A percentile compares a stretch with the other conserved stretches of the same genome.
Conservation (phyloP, 805 yeast species). For the Ogataea saltuana region DNA sequence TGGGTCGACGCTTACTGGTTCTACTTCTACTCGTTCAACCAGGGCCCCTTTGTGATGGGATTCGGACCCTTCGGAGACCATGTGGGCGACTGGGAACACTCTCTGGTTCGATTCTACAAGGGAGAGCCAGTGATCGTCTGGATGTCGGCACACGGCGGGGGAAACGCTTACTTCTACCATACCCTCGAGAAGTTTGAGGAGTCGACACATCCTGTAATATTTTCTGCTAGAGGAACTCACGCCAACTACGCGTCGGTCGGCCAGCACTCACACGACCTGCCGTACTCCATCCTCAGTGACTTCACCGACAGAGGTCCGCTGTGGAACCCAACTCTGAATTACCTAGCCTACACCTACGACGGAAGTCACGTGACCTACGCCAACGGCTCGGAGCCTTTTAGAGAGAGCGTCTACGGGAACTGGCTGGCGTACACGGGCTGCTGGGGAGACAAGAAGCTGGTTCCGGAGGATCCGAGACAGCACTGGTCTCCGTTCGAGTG, state of each 20-base stretch:
- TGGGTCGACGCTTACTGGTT: constrained; percentile 97
- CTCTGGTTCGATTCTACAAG: constrained; percentile 76
- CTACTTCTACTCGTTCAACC: constrained; percentile 88
- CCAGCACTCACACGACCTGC: constrained; percentile 93
- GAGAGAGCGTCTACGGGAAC: constrained; percentile 57
- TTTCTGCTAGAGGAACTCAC: constrained; percentile 94
- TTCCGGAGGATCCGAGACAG: constrained; percentile 74
- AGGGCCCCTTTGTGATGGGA: constrained; percentile 98
- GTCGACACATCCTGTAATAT: constrained; percentile 66
- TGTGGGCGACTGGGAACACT: constrained; percentile 98
- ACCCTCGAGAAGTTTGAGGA: constrained; percentile 64
- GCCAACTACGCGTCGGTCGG: constrained; percentile 97
- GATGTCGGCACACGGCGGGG: constrained; percentile 99
- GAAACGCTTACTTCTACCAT: constrained; percentile 80
- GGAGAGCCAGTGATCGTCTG: constrained; percentile 83
- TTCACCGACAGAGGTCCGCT: constrained; percentile 93
- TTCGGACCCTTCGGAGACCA: constrained; percentile 97
- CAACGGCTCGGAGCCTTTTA: constrained; percentile 47
- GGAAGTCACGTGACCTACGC: constrained; percentile 52
- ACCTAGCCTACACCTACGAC: constrained; percentile 76
- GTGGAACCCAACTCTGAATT: constrained; percentile 91
- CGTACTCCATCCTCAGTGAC: constrained; percentile 86
- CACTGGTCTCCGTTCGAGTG: constrained; percentile 86
- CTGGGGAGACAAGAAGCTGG: constrained; percentile 86
- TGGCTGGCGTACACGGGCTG: constrained; percentile 84